Base-by-base conservation (phyloP, 352 stramenopile genomes). In the Pythium vanterpoolii region DNA sequence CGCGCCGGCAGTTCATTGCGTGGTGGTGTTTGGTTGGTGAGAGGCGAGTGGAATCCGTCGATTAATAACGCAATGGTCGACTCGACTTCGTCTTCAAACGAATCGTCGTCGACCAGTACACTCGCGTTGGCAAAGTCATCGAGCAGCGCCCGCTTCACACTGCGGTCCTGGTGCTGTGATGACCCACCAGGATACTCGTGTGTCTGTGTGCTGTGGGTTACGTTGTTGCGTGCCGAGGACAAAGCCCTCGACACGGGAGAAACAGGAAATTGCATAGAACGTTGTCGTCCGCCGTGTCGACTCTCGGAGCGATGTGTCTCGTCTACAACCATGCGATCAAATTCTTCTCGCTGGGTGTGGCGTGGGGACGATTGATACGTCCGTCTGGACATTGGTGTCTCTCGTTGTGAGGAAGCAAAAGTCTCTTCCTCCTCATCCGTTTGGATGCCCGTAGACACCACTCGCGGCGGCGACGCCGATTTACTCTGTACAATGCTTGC, bases 51-150 rank as follows among this genome's bases (percentile, higher is more conserved):
- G 24, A 64, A 40, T 0, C 49, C 43, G 38, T 64, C 40, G 11
- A 59, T 50, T 7, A n/a, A n/a, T n/a, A 71, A 4, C 1, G 39
- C 56, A 44, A 65, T 62, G 0, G 62, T 59, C 8, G 28, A 66
- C 27, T 61, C 33, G 43, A 64, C 58, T 39, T 66, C 63, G 14
- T 69, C 55, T 31, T 69, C 62, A 40, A 69, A 69, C n/a, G 55
- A 62, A 14, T 69, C 56, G 23, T 49, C 56, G 23, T 60, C 56
- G 11, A 55, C 24, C 18, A 63, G 30, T 7, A 56, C 50, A 24
- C 62, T 69, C 19, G 62, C 49, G 18, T 60, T 54, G 0, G 38
- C 43, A 34, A 69, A 69, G 5, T 64, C 62, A 1, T 49, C 18
- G 1, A 64, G 19, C 24, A 69, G 43, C 18, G 36, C 31, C 28